A percentile compares a stretch with the other conserved stretches of the same genome.
These are phyloP conservation scores for Madurella mycetomatis DNA, from an alignment of 2,329 filamentous ascomycete genomes.

Conservation along the genomic window DNA sequence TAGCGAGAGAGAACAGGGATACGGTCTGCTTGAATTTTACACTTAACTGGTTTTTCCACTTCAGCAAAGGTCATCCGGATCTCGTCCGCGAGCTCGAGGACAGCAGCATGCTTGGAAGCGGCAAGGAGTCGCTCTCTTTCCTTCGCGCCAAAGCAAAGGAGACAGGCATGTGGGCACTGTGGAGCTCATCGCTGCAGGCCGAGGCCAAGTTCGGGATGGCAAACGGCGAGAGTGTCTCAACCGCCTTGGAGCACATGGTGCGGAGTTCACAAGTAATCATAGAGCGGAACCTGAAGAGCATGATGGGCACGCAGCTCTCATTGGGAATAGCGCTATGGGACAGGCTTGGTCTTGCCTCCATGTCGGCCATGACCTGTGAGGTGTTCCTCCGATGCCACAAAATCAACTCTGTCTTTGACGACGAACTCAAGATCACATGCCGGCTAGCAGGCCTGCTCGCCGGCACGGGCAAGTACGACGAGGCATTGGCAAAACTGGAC, in stretches of 20 bases:
- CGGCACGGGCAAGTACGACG: conserved; percentile 64
- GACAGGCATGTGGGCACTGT: conserved; percentile 76
- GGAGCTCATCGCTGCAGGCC: conserved; percentile 77
- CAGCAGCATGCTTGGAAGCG: conserved; percentile 68
- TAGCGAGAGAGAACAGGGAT: conserved; percentile 90
- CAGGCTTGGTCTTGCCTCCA: conserved; percentile 59
- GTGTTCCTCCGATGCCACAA: conserved; percentile 71
- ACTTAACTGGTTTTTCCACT: conserved; percentile 93
- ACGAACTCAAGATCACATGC: conserved; percentile 70
- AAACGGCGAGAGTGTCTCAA: conserved; percentile 61
- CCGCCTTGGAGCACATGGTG: conserved; percentile 71
- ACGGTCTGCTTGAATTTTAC: conserved; percentile 91
- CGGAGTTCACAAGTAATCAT: conserved; percentile 78
- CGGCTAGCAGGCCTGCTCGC: conserved; percentile 64
- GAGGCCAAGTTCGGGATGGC: conserved; percentile 77
- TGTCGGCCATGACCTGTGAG: conserved; percentile 61
- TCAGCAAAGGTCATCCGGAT: conserved; percentile 77
- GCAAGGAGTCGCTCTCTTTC: conserved; percentile 77
- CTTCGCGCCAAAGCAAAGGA: conserved; percentile 84
- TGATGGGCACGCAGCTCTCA: conserved; percentile 69
- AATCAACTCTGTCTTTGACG: conserved; percentile 59
- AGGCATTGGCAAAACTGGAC: conserved; percentile 59
- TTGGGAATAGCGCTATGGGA: conserved; percentile 71
- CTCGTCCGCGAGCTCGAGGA: conserved; percentile 67
- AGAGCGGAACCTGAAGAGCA: conserved; percentile 67